Percentiles rank a stretch among this genome's conserved stretches.
phyloP scores from a whole-genome alignment of 139 green algal species.

The Tetraselmis chui region DNA sequence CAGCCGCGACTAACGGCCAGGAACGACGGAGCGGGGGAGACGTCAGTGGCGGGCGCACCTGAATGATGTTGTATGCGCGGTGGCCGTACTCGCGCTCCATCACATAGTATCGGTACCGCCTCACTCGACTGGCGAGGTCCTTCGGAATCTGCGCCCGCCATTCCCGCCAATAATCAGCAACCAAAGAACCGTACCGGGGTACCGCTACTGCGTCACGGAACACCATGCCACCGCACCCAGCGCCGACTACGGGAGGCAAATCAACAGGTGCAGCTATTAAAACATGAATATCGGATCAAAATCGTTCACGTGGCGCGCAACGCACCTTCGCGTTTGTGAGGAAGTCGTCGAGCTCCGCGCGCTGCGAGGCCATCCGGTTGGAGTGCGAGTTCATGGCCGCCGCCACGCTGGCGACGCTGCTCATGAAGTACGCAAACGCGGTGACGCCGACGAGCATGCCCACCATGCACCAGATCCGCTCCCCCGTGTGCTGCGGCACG shows the following conservation, averaged over 20 bases:
- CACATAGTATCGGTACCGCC: slow-evolving; percentile 6
- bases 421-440: slow-evolving; percentile 21
- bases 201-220: not conserved
- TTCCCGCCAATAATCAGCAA: not conserved
- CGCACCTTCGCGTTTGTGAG: not conserved
- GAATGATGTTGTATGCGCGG: not conserved
- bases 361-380: not conserved
- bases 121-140: not conserved
- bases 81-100: slow-evolving; percentile 4
- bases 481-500: slow-evolving; percentile 17
- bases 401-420: not conserved
- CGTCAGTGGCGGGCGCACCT: not conserved
- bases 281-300: too few species aligned
- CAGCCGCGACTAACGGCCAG: too few species aligned
- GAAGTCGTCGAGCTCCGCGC: not conserved
- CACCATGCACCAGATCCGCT: slow-evolving; percentile 29
- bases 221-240: not conserved
- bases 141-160: slow-evolving; percentile 6
- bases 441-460: slow-evolving; percentile 24
- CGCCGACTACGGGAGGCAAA: not conserved
- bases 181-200: not conserved
- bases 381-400: not conserved
- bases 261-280: too few species aligned
- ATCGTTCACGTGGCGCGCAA: too few species aligned
- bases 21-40: too few species aligned